Conservation (phyloP, 129 eudicot species). For the Tagetes patula region DNA sequence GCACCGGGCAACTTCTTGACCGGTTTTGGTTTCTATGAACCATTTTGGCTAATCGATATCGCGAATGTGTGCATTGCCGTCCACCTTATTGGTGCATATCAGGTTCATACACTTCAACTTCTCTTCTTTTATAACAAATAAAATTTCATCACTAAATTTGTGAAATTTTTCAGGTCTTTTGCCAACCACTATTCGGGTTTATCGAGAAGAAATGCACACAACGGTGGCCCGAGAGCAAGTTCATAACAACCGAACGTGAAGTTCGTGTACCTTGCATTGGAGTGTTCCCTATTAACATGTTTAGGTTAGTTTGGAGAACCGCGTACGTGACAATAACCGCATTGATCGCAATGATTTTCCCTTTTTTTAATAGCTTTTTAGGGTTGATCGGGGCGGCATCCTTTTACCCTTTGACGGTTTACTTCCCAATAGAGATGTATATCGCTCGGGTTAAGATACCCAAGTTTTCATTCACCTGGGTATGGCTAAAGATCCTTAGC, state of each 20-base stretch:
- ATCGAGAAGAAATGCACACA: constrained; percentile 51
- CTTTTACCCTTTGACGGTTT: constrained; percentile 85
- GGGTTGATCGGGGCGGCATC: constrained; percentile 88
- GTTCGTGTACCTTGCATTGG: constrained; percentile 49
- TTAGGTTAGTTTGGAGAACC: constrained; percentile 90
- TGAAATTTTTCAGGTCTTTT: constrained; percentile 43
- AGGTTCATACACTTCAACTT: constrained; percentile 36
- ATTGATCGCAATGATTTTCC: constrained; percentile 74
- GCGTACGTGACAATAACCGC: constrained; percentile 59
- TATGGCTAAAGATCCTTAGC: constrained; percentile 66
- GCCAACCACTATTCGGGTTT: constrained; percentile 74
- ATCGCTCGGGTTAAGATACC: constrained; percentile 66
- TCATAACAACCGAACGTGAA: constrained; percentile 49
- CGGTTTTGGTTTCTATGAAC: constrained; percentile 88
- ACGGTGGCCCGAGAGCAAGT: constrained; percentile 70
- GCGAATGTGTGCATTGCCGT: constrained; percentile 79
- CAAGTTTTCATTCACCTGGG: constrained; percentile 66
- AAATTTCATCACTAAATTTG: not conserved
- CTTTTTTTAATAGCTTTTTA: constrained; percentile 83
- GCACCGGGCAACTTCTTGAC: constrained; percentile 94
- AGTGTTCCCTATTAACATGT: constrained; percentile 48
- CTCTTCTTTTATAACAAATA: not conserved
- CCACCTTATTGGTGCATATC: constrained; percentile 89
- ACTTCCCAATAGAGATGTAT: constrained; percentile 88
- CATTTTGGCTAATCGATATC: constrained; percentile 78